These are phyloP conservation scores for Nevesoporus exiguus DNA, from an alignment of 768 basidiomycete species.

Conservation along the genomic window DNA sequence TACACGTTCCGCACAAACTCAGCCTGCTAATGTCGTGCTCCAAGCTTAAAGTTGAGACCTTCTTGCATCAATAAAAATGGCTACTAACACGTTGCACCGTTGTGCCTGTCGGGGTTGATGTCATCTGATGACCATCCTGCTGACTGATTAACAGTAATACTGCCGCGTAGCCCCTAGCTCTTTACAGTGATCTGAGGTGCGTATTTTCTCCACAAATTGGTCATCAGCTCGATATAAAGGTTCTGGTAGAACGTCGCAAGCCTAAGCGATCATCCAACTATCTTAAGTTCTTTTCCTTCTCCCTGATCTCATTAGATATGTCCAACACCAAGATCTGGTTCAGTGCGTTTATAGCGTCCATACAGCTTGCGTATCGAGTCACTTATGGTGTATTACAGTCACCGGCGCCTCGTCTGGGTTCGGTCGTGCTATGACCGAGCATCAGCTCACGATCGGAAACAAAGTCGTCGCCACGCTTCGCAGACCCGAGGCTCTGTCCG, in stretches of 20 bases:
- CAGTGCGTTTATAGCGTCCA: background rate
- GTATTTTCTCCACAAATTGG: no score
- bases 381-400: slow-evolving; percentile 5
- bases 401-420: slow-evolving; percentile 41
- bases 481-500: slow-evolving; percentile 31
- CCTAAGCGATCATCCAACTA: background rate
- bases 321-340: slow-evolving; percentile 20
- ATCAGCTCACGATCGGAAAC: slow-evolving; percentile 34
- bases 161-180: background rate
- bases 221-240: no score
- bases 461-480: slow-evolving; percentile 44
- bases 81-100: no score
- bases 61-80: no score
- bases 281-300: no score
- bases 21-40: no score
- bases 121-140: background rate
- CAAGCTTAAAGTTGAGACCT: no score
- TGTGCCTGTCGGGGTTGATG: no score
- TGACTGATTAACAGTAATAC: background rate
- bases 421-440: slow-evolving; percentile 33
- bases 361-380: background rate
- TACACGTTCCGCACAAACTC: no score
- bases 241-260: background rate
- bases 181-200: no score
- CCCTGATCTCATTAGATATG: slow-evolving; percentile 3